Evolutionary conservation across 75 land plant species (phyloP), one percentile per base, ranked within the genome.

Genomic region (Selaginella tamariscina): DNA sequence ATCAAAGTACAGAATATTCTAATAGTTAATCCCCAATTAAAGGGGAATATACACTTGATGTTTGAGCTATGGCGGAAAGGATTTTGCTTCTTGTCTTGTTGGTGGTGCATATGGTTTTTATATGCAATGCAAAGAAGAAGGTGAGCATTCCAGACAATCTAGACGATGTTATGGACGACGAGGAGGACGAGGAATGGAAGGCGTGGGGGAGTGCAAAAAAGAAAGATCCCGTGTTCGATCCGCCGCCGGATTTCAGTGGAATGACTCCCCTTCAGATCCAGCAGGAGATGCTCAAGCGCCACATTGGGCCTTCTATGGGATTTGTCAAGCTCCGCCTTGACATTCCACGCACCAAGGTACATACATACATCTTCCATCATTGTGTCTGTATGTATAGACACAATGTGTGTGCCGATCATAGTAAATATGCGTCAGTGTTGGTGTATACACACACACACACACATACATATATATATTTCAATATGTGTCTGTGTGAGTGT

Each of bases 121-220:
- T n/a, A n/a, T n/a, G n/a, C n/a, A n/a, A n/a, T n/a, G n/a, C n/a
- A n/a, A n/a, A n/a, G n/a, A 73, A 73, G 69, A 74, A 74, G 79
- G 73, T 84, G 1, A 82, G 70, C 68, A 83, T 94, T 66, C 72
- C 98, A 1, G 98, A 94, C 73, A 86, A 89, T 15, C 85, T 94
- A n/a, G 85, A 82, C 70, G 96, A 94, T 80, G 98, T 94, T 39
- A 78, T 74, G 21, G 98, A 94, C 71, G 88, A 94, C 32, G 98
- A 94, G 71, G 98, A 94, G 76, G 98, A 94, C 68, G 96, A 94
- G 54, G 84, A 64, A 2, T 94, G 98, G 98, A 94, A 79, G 74
- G 74, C 74, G 26, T 94, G 98, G 98, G 98, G 98, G 54, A 83
- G 79, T 74, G 68, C 74, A 56, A 81, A 82, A 54, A 15, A 65